A percentile compares a stretch with the other conserved stretches of the same genome.
phyloP scores from a whole-genome alignment of 202 grass and related monocot species.

The Saccharum hybrid region DNA sequence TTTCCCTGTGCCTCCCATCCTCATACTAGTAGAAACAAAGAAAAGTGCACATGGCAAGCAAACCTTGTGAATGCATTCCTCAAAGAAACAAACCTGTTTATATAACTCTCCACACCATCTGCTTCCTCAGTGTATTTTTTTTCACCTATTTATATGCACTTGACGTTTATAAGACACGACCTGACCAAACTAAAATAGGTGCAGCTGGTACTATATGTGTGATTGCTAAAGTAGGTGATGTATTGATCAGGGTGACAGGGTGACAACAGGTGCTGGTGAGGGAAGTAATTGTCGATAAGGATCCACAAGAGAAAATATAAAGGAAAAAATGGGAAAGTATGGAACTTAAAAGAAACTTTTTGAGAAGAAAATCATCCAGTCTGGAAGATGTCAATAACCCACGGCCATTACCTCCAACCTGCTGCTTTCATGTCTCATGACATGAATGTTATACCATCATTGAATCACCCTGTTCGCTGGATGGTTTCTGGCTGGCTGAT shows the following conservation, averaged over 20 bases:
- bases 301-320: background rate
- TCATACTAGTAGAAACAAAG: background rate
- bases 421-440: conserved; percentile 6
- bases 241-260: conserved; percentile 29
- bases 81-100: background rate
- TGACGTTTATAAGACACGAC: background rate
- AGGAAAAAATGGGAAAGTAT: background rate
- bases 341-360: background rate
- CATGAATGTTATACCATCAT: conserved; percentile 4
- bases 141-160: background rate
- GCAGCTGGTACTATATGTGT: background rate
- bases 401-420: background rate
- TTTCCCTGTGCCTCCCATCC: background rate
- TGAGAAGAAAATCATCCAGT: background rate
- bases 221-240: background rate
- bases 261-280: background rate
- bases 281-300: background rate
- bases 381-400: background rate
- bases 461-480: background rate
- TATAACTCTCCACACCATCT: background rate
- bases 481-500: no score
- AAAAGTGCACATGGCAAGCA: background rate
- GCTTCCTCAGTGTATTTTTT: background rate
- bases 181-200: background rate
- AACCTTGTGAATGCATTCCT: background rate